Evolutionary conservation across 139 green algal genomes (phyloP).

Genomic region (Protoeuglena noctilucae): DNA sequence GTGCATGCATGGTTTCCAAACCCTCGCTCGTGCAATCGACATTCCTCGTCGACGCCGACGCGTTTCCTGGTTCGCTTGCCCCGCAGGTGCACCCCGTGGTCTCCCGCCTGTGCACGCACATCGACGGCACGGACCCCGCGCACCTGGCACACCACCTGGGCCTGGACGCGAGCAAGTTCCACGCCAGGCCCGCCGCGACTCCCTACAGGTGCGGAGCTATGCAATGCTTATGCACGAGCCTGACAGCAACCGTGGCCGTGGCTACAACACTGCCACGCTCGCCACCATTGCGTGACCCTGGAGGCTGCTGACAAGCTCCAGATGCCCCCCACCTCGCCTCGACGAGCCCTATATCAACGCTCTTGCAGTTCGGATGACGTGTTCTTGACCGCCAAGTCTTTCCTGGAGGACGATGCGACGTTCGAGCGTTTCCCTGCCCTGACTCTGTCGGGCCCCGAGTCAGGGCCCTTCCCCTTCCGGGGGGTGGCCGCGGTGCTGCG

Average conservation of each 20-base stretch:
- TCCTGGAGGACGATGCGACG: constrained; percentile 13
- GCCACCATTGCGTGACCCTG: too few relatives aligned
- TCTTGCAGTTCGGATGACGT: neutral
- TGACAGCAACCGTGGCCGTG: too few relatives aligned
- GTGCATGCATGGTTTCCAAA: neutral
- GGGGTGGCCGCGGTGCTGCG: constrained; percentile 15
- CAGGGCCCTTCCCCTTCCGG: constrained; percentile 32
- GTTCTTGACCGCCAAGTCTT: neutral
- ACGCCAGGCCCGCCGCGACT: neutral
- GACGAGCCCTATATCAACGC: neutral
- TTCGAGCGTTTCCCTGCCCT: constrained; percentile 28
- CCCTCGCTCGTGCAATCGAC: neutral
- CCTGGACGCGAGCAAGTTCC: constrained; percentile 63
- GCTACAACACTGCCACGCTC: too few relatives aligned
- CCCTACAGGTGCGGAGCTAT: too few relatives aligned
- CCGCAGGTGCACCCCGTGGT: constrained; percentile 84
- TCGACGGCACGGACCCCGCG: constrained; percentile 79
- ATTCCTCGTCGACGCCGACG: too few relatives aligned
- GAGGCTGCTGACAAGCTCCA: constrained; percentile 1
- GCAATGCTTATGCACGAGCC: too few relatives aligned
- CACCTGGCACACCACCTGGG: constrained; percentile 84
- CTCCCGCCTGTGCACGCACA: constrained; percentile 60
- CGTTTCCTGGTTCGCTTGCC: too few relatives aligned
- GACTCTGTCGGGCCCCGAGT: constrained; percentile 23
- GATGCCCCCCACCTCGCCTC: neutral